A percentile compares a stretch with the other conserved stretches of the same genome.
Evolutionary conservation across 371 early-diverging fungal species (phyloP).

Genomic region (Smittium culicis): DNA sequence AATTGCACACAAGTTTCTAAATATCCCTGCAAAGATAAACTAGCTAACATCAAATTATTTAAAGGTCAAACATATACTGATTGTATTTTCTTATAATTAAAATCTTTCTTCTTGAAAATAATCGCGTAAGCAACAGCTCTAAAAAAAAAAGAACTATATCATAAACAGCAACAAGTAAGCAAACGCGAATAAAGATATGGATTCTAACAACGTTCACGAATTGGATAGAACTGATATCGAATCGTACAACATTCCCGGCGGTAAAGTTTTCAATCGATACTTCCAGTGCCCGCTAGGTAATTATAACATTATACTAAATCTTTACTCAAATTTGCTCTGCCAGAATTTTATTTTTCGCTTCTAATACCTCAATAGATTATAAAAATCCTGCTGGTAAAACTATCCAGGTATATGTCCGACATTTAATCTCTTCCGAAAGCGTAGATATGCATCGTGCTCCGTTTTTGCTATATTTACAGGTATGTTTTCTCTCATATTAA

Average conservation of each 20-base stretch:
- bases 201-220: conserved; percentile 14
- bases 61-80: too few species aligned
- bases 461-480: conserved; percentile 46
- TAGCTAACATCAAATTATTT: too few species aligned
- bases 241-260: conserved; percentile 40
- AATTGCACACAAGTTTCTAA: too few species aligned
- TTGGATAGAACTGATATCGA: conserved; percentile 31
- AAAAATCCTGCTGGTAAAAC: conserved; percentile 20
- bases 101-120: too few species aligned
- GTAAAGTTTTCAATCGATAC: conserved; percentile 42
- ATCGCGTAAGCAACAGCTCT: too few species aligned
- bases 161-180: too few species aligned
- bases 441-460: conserved; percentile 37
- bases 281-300: conserved; percentile 38
- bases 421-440: conserved; percentile 40
- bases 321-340: conserved; percentile 10
- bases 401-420: conserved; percentile 42
- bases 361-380: conserved; percentile 25
- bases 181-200: too few species aligned
- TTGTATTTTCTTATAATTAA: too few species aligned
- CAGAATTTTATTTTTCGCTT: not conserved
- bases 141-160: too few species aligned
- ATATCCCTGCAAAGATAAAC: too few species aligned
- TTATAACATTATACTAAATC: conserved; percentile 18
- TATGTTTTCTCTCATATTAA: too few species aligned